Conservation (phyloP, 345 rosid species). For the Melaleuca quinquenervia region DNA sequence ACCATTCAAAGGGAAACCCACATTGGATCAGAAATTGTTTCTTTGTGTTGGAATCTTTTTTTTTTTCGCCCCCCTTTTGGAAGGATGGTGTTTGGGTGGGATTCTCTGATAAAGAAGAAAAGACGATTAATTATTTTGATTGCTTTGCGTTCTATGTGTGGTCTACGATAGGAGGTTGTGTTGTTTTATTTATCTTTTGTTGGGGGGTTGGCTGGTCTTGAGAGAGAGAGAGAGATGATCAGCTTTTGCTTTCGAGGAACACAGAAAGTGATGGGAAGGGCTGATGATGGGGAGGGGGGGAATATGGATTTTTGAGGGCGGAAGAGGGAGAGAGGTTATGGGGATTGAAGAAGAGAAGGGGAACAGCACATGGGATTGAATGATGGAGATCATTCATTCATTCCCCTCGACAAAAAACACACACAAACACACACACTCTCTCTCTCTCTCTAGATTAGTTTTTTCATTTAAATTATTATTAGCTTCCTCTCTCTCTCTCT, state of each 20-base stretch:
- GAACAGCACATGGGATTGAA: conserved; percentile 9
- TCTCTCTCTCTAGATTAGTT: background rate
- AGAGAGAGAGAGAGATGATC: background rate
- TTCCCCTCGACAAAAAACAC: background rate
- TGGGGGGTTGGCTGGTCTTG: background rate
- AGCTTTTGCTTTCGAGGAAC: conserved; percentile 5
- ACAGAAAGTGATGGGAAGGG: background rate
- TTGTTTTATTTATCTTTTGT: background rate
- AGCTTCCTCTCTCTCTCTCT: background rate
- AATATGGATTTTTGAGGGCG: background rate
- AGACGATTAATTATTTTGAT: background rate
- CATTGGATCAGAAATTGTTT: background rate
- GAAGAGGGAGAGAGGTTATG: background rate
- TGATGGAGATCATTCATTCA: conserved; percentile 1
- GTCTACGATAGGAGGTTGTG: background rate
- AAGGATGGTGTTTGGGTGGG: background rate
- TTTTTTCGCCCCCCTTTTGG: background rate
- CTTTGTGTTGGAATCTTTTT: background rate
- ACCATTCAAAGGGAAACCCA: conserved; percentile 6
- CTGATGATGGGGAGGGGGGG: background rate
- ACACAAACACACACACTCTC: background rate
- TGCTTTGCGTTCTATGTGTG: background rate
- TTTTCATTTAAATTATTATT: background rate
- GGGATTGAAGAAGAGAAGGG: conserved; percentile 7
- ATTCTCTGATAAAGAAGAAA: background rate